Base-by-base conservation (phyloP, 2,329 filamentous ascomycete genomes). In the Periconia macrospinosa region DNA sequence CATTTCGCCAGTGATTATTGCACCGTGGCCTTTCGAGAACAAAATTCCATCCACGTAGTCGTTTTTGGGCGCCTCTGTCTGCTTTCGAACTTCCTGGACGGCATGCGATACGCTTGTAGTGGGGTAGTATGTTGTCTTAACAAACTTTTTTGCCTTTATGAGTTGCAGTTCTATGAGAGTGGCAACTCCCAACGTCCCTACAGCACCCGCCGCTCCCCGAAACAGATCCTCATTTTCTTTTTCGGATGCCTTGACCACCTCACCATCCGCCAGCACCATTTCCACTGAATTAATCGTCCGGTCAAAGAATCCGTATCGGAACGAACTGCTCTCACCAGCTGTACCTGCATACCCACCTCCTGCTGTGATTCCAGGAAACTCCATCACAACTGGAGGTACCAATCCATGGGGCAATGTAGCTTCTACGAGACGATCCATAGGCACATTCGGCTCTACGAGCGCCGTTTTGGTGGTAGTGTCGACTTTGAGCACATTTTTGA, bases 331-430 rank as follows among this genome's bases (percentile, higher is more conserved):
- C 70, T 89, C 87, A 11, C 86, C 87, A 8, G 85, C 83, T 0
- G 84, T 87, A 1, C 86, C 88, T 43, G 84, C 83, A 69, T 87
- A 89, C 2, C 84, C 86, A 35, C 87, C 87, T 20, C 86, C 87
- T 6, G 83, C 84, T 1, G 87, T 90, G 66, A 89, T 90, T n/a
- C 85, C 86, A 2, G 85, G 86, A 53, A 89, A 88, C 65, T 89
- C 86, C 82, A 87, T 87, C 6, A 89, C 86, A 0, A 90, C 85
- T 0, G 84, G 82, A 0, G 87, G 86, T 2, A 89, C 75, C 1
- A 89, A 75, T 1, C 79, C 80, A 49, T 82, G 71, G 18, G 75
- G 71, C n/a, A 86, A 62, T 0, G 85, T 84, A 3, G 81, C 82
- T 49, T 80, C 78, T 13, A 88, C 81, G 8, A 90, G 79, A 0